Conservation (phyloP, 345 rosid species). For the Kernera saxatilis region DNA sequence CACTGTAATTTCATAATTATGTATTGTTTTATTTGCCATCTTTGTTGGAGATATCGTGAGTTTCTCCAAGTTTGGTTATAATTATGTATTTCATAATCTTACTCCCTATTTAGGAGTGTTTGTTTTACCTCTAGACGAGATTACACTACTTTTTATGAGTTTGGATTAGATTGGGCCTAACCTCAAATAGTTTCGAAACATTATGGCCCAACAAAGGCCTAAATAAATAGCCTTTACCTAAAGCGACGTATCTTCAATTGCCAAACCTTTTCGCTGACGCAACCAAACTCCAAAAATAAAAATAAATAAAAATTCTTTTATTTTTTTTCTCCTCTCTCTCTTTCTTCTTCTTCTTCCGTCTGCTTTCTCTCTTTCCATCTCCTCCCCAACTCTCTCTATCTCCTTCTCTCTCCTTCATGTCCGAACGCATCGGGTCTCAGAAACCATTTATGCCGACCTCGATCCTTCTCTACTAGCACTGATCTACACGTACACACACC, state of each 20-base stretch:
- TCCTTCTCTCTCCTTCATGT: neutral
- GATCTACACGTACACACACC: slow-evolving; percentile 20
- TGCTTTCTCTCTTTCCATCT: slow-evolving; percentile 3
- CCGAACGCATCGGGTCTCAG: slow-evolving; percentile 24
- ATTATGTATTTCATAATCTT: too few species aligned
- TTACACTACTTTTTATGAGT: neutral
- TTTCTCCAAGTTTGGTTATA: too few species aligned
- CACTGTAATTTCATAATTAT: too few species aligned
- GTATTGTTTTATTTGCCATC: too few species aligned
- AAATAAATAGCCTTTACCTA: slow-evolving; percentile 3
- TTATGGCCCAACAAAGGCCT: slow-evolving; percentile 3
- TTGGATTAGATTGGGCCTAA: neutral
- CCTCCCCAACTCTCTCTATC: neutral
- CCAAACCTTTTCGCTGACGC: slow-evolving; percentile 34
- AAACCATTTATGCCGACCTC: slow-evolving; percentile 18
- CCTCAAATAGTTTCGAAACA: neutral
- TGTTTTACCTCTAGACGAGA: too few species aligned
- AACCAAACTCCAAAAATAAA: slow-evolving; percentile 27
- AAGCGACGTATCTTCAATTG: slow-evolving; percentile 19
- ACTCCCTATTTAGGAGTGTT: too few species aligned
- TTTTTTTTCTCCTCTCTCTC: neutral
- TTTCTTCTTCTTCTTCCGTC: slow-evolving; percentile 10
- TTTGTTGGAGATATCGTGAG: too few species aligned
- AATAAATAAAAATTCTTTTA: neutral
- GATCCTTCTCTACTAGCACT: slow-evolving; percentile 27